A percentile compares a stretch with the other conserved stretches of the same genome.
Conservation (phyloP, 352 stramenopile genomes). For the Pythium brachiatum region DNA sequence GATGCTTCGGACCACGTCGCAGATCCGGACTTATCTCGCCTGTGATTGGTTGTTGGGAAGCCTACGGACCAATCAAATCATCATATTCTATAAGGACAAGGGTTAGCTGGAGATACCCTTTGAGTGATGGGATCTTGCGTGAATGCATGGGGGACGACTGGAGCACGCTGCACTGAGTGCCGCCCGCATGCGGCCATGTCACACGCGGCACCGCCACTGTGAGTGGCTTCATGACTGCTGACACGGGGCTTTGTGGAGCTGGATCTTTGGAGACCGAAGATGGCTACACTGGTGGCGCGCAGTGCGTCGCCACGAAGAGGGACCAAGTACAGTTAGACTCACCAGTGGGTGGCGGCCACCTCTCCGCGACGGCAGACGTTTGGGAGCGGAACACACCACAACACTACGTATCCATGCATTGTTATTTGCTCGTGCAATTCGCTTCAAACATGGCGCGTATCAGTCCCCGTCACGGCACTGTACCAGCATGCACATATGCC, state of each 20-base stretch:
- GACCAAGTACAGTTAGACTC: too few species aligned
- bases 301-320: too few species aligned
- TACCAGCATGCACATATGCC: too few species aligned
- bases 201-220: not conserved
- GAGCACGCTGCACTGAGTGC: not conserved
- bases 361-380: too few species aligned
- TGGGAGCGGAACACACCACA: too few species aligned
- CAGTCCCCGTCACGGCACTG: too few species aligned
- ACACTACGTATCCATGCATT: too few species aligned
- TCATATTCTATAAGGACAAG: not conserved
- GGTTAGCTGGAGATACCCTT: not conserved
- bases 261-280: constrained; percentile 3
- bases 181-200: not conserved
- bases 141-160: not conserved
- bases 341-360: not conserved
- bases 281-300: not conserved
- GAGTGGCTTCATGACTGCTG: constrained; percentile 4
- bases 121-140: not conserved
- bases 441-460: too few species aligned
- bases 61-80: not conserved
- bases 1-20: constrained; percentile 11
- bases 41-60: constrained; percentile 2
- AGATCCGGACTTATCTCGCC: constrained; percentile 15
- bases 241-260: not conserved
- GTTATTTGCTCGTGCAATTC: too few species aligned